These are phyloP conservation scores for Paramecium sexaurelia DNA, from an alignment of 73 alveolate genomes.

Conservation along the genomic window DNA sequence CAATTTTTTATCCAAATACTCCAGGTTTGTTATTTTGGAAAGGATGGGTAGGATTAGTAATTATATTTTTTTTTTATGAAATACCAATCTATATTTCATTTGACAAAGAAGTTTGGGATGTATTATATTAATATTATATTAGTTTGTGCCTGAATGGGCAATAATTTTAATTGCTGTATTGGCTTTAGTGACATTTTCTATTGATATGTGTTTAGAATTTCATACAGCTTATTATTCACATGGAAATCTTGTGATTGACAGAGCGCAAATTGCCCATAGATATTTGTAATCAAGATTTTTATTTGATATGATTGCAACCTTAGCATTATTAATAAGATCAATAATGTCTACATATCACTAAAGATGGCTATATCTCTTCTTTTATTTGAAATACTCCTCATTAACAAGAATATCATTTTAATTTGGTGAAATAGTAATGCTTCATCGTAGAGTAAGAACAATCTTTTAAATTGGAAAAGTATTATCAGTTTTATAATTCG, in stretches of 20 bases:
- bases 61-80: conserved; percentile 30
- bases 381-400: conserved; percentile 35
- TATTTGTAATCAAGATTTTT: background rate
- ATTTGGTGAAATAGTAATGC: conserved; percentile 5
- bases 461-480: background rate
- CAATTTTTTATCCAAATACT: conserved; percentile 5
- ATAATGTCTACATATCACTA: background rate
- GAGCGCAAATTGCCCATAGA: background rate
- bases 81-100: conserved; percentile 30
- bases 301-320: conserved; percentile 14
- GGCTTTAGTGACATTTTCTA: background rate
- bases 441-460: conserved; percentile 14
- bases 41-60: background rate
- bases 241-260: background rate
- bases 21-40: conserved; percentile 22
- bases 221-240: conserved; percentile 26
- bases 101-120: conserved; percentile 31
- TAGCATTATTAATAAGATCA: background rate
- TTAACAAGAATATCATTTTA: background rate
- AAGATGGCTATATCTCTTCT: background rate
- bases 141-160: conserved; percentile 17
- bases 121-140: background rate
- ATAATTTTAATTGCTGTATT: background rate
- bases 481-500: background rate
- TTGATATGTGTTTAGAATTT: conserved; percentile 6